Percentiles rank a stretch among this genome's conserved stretches.
These are phyloP conservation scores for Neocucurbitaria cava DNA, from an alignment of 2,329 filamentous ascomycete genomes.

Conservation along the genomic window DNA sequence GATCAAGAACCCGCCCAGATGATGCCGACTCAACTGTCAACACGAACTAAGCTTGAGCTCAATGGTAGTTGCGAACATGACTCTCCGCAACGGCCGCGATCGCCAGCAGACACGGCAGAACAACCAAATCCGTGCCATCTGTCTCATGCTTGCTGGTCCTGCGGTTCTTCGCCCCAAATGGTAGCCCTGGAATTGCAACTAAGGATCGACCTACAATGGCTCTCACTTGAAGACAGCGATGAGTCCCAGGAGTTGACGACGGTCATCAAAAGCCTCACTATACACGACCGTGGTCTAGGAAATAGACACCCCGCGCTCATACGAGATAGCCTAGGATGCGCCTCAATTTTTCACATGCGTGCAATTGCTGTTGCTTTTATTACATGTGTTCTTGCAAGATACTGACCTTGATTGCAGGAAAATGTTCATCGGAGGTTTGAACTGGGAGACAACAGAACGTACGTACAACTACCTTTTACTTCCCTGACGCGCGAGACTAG, in stretches of 20 bases:
- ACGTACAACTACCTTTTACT: conserved; percentile 53
- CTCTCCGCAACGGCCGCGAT: neutral
- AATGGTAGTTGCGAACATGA: neutral
- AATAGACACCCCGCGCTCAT: neutral
- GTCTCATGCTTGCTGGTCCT: neutral
- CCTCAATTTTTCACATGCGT: conserved; percentile 1
- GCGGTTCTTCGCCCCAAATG: neutral
- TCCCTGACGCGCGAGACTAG: neutral
- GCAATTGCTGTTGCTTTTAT: neutral
- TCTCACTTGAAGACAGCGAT: neutral
- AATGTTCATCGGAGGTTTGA: conserved; percentile 99
- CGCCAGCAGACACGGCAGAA: neutral
- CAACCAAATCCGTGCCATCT: neutral
- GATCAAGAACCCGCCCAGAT: neutral
- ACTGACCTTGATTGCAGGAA: conserved; percentile 67
- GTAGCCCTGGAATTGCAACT: neutral
- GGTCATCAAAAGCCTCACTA: neutral
- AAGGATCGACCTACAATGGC: neutral
- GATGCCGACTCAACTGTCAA: neutral
- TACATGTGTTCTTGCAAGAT: neutral
- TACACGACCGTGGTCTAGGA: neutral
- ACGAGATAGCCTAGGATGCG: conserved; percentile 15
- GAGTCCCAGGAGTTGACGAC: neutral
- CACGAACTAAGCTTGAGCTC: neutral
- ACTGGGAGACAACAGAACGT: conserved; percentile 99